Percentiles rank a stretch among this genome's conserved stretches.
Conservation (phyloP, 768 basidiomycete genomes). For the Podaxis mareebaensis region DNA sequence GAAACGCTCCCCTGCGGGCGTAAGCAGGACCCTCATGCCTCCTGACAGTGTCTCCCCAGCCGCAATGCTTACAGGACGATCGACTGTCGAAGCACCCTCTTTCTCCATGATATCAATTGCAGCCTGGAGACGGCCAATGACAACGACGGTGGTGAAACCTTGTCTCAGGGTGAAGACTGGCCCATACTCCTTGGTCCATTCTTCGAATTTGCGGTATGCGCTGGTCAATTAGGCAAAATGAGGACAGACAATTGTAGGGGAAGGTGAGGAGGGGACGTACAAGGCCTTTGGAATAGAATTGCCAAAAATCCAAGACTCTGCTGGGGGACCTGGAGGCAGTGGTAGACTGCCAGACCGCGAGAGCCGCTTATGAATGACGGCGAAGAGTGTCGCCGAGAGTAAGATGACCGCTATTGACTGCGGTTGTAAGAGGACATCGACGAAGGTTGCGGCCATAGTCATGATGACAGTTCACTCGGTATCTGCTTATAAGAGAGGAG, state of each 20-base stretch:
- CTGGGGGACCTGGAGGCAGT: slow-evolving; percentile 46
- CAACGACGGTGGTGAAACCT: slow-evolving; percentile 43
- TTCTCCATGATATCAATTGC: slow-evolving; percentile 70
- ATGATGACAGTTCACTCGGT: background rate
- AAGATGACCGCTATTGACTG: slow-evolving; percentile 31
- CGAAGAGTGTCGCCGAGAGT: slow-evolving; percentile 31
- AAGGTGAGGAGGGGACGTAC: slow-evolving; percentile 27
- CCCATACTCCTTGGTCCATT: slow-evolving; percentile 62
- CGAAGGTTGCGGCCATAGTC: slow-evolving; percentile 8
- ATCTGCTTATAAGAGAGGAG: background rate
- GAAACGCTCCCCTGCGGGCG: slow-evolving; percentile 57
- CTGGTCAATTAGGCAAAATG: slow-evolving; percentile 22
- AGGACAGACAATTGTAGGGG: background rate
- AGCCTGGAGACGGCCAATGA: slow-evolving; percentile 54
- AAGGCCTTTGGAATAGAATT: slow-evolving; percentile 40
- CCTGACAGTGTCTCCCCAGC: slow-evolving; percentile 61
- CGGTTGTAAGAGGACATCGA: slow-evolving; percentile 25
- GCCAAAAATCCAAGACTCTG: slow-evolving; percentile 38
- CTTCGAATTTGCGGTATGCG: slow-evolving; percentile 53
- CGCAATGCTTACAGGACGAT: slow-evolving; percentile 55
- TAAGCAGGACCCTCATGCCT: slow-evolving; percentile 58
- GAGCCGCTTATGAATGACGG: slow-evolving; percentile 29
- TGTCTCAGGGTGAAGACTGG: slow-evolving; percentile 58
- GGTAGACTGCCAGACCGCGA: slow-evolving; percentile 24
- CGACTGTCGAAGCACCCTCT: slow-evolving; percentile 57